phyloP scores from a whole-genome alignment of 495 filamentous ascomycete species.

The Podospora australis region DNA sequence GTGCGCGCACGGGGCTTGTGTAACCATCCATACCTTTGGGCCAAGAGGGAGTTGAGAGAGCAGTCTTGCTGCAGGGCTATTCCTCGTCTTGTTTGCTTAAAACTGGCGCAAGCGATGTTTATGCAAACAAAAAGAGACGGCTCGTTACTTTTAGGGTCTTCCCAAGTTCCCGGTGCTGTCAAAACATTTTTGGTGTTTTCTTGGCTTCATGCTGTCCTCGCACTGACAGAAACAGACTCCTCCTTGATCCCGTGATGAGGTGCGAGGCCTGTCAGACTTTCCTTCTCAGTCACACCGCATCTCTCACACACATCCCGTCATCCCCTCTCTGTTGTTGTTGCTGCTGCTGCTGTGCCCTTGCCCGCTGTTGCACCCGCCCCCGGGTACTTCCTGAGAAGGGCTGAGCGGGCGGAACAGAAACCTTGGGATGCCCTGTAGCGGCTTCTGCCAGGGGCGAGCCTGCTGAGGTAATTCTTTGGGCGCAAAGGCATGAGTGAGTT shows the following conservation, averaged over 20 bases:
- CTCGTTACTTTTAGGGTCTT: not conserved
- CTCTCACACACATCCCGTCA: no score
- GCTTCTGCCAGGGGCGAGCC: constrained; percentile 8
- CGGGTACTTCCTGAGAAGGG: not conserved
- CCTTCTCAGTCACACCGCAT: constrained; percentile 14
- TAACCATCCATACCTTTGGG: not conserved
- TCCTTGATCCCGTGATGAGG: not conserved
- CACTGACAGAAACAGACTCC: not conserved
- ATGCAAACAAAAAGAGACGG: not conserved
- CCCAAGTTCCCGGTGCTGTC: not conserved
- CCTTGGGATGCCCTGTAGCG: no score
- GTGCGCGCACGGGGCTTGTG: not conserved
- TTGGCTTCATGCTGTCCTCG: not conserved
- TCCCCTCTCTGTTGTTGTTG: no score
- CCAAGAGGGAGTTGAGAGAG: not conserved
- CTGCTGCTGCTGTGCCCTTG: not conserved
- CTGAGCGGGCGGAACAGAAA: not conserved
- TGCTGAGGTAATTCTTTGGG: constrained; percentile 14
- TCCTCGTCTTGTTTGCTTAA: not conserved
- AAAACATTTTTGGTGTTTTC: not conserved
- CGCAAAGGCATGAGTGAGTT: not conserved
- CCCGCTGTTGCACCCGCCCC: not conserved
- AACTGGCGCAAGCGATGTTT: not conserved
- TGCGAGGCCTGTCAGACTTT: not conserved
- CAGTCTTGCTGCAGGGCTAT: not conserved